These are phyloP conservation scores for Trichophyton simii DNA, from an alignment of 2,329 filamentous ascomycete species.

Conservation along the genomic window DNA sequence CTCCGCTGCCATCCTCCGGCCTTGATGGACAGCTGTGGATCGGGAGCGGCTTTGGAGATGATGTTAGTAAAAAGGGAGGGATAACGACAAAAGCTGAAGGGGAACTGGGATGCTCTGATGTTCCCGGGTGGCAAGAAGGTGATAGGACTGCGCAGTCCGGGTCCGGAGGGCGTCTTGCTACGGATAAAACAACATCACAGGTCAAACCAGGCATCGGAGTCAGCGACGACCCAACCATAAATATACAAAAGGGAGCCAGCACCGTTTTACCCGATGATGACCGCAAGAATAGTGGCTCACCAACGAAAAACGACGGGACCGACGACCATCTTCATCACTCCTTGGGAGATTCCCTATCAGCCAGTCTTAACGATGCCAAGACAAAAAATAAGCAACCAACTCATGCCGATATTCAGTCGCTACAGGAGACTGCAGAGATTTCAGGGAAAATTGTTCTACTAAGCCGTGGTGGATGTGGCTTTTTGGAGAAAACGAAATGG, in stretches of 20 bases:
- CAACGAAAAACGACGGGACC: conserved; percentile 50
- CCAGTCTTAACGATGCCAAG: conserved; percentile 24
- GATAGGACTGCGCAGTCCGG: background rate
- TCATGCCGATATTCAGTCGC: conserved; percentile 84
- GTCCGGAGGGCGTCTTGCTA: background rate
- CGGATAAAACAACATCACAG: conserved; percentile 2
- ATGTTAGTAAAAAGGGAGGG: conserved; percentile 49
- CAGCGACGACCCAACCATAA: background rate
- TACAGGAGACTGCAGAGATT: conserved; percentile 88
- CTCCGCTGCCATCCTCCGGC: conserved; percentile 59
- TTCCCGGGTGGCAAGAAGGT: conserved; percentile 66
- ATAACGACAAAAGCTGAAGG: conserved; percentile 49
- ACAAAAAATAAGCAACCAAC: conserved; percentile 23
- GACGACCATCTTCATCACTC: conserved; percentile 66
- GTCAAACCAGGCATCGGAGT: background rate
- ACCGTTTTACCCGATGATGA: background rate
- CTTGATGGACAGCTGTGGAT: conserved; percentile 88
- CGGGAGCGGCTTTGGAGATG: conserved; percentile 79
- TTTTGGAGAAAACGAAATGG: conserved; percentile 96
- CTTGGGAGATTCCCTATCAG: conserved; percentile 32
- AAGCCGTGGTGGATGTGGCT: conserved; percentile 87
- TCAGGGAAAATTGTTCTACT: conserved; percentile 83
- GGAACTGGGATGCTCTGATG: conserved; percentile 88
- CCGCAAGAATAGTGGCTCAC: background rate
- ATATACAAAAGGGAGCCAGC: background rate